Evolutionary conservation across 495 filamentous ascomycete species (phyloP).

Genomic region (Beverwykella pulmonaria): DNA sequence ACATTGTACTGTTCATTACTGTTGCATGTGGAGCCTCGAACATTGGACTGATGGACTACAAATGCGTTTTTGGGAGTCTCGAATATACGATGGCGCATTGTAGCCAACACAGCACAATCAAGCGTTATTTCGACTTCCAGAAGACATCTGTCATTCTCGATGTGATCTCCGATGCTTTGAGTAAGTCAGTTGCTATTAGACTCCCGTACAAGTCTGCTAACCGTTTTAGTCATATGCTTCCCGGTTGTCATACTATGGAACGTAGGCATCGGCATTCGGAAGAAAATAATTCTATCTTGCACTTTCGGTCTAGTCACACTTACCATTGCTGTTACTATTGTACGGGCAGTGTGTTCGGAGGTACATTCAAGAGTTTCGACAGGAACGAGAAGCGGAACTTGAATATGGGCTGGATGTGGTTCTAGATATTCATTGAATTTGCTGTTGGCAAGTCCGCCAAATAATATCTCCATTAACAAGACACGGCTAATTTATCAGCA

Average conservation of each 20-base stretch:
- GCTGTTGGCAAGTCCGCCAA: conserved; percentile 1
- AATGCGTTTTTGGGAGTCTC: background rate
- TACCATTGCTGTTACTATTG: conserved; percentile 16
- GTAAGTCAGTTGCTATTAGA: conserved; percentile 1
- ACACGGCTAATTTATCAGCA: background rate
- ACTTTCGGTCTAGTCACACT: conserved; percentile 9
- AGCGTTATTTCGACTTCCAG: conserved; percentile 2
- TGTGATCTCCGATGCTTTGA: conserved; percentile 1
- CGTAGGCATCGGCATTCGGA: background rate
- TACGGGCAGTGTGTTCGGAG: conserved; percentile 12
- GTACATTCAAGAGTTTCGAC: background rate
- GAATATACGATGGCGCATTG: background rate
- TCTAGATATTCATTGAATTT: conserved; percentile 14
- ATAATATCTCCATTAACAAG: background rate
- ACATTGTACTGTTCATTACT: conserved; percentile 3
- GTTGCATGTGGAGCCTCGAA: background rate
- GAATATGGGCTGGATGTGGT: conserved; percentile 12
- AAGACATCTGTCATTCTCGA: conserved; percentile 9
- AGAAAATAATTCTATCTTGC: conserved; percentile 7
- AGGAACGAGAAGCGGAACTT: background rate
- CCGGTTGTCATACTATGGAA: conserved; percentile 11
- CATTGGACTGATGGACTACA: conserved; percentile 11
- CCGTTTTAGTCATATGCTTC: conserved; percentile 3
- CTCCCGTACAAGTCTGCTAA: background rate
- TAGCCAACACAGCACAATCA: background rate